Evolutionary conservation across 2,329 filamentous ascomycete species (phyloP), one percentile per base, ranked within the genome.

Genomic region (Epichloe brachyelytri): DNA sequence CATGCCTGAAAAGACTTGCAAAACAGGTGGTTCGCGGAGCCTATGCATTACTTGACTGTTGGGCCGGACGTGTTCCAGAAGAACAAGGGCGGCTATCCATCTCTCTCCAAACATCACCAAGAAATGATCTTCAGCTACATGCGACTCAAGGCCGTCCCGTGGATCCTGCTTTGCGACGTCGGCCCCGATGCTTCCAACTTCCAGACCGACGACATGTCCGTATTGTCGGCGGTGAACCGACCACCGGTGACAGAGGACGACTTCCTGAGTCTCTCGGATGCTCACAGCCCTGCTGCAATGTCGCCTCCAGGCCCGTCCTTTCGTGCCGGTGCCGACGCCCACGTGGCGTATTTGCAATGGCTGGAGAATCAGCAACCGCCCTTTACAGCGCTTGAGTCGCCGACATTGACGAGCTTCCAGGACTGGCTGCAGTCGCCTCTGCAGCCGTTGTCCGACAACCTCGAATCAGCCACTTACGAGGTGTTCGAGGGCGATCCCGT

Each of bases 401-500:
- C 69, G 2, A 75, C 74, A 1, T 63, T 82, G 51, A 74, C 71
- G 4, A 78, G 71, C 58, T 78, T 82, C 79, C 94, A 98, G 62
- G 93, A 98, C 66, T 98, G 93, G 75, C 75, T 98, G 11, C 93
- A 98, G 66, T 90, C 90, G 2, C 93, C 93, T 2, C 74, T 98
- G 40, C 94, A 98, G 65, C 93, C 93, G 0, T 75, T 98, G 14
- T 91, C 91, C 0, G 93, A 98, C 66, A 98, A 98, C 59, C 76
- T 98, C 14, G 94, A 98, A 65, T 95, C 89, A 45, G 86, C 95
- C 41, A 98, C 93, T 0, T 98, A 98, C 66, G 93, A 98, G 64
- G 91, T 97, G 2, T 98, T 98, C 61, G 93, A 98, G 66, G 94
- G 94, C 58, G 94, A 98, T 57, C 93, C 93, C 0, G 86, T 98